Base-by-base conservation (phyloP, 2,329 filamentous ascomycete genomes). In the Hymenoscyphus infarciens region DNA sequence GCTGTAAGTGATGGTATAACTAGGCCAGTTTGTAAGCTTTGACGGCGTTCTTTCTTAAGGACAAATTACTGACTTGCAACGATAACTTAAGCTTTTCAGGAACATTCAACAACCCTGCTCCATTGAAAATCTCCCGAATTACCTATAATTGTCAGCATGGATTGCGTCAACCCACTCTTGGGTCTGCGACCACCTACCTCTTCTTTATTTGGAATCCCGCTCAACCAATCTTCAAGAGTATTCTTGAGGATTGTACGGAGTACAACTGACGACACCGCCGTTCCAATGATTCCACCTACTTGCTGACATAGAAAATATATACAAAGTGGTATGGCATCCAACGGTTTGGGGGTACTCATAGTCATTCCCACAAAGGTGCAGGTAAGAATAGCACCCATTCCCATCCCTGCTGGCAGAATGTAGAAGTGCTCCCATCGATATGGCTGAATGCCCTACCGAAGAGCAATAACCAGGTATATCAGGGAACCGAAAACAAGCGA, bases 361-460 rank as follows among this genome's bases (percentile, higher is more conserved):
- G 42, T 49, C 42, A 49, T 49, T 22, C 42, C 42, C 2, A 49
- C 42, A 15, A 49, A 49, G 1, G 42, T 49, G 42, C 42, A 49
- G 42, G 42, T 49, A 22, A 49, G 42, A 49, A 49, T 49, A 11
- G 42, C n/a, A 22, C 42, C 42, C 42, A 49, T 49, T 49, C n/a
- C 42, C 42, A 49, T 49, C 25, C 42, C 42, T 4, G 42, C 42
- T 49, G 42, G 42, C 3, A 49, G 19, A 22, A 49, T 49, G 8
- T 49, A 49, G 19, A 49, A 49, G 19, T 49, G 16, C n/a, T 49
- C 42, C 42, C 42, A 49, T 49, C n/a, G n/a, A 10, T 49, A 22
- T 49, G 42, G 42, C 42, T 49, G n/a, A 11, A 25, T 22, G n/a
- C 42, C 42, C 42, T 19, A 49, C 42, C 42, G 16, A 11, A 49